phyloP scores from a whole-genome alignment of 768 basidiomycete species.

The Sistotremastrum niveocremeum region DNA sequence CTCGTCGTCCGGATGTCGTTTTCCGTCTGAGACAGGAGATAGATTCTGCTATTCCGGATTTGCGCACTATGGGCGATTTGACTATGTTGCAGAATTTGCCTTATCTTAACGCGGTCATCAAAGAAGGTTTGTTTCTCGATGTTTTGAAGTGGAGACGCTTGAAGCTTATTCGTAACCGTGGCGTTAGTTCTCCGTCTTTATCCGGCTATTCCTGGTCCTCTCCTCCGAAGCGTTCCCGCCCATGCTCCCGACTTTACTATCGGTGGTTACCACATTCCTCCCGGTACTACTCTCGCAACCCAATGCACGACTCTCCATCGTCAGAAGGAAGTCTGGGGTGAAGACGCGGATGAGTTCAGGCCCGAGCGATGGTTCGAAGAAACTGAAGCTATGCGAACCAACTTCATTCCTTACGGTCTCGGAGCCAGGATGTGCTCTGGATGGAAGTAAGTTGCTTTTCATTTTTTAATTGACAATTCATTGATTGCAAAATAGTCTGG shows the following conservation, averaged over 20 bases:
- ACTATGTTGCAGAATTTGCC: slow-evolving; percentile 37
- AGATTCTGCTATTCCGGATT: slow-evolving; percentile 57
- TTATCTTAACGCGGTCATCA: slow-evolving; percentile 35
- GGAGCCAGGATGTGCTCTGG: too few relatives aligned
- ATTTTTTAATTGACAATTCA: too few relatives aligned
- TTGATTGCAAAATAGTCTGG: slow-evolving; percentile 34
- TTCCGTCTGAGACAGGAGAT: slow-evolving; percentile 59
- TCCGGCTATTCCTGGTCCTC: slow-evolving; percentile 53
- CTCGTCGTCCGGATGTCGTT: slow-evolving; percentile 54
- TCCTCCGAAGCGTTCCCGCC: slow-evolving; percentile 68
- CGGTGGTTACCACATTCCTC: slow-evolving; percentile 66
- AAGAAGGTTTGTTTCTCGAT: slow-evolving; percentile 33
- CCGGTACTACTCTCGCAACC: slow-evolving; percentile 66
- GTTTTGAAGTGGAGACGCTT: background rate
- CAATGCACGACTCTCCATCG: slow-evolving; percentile 79
- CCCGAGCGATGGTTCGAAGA: slow-evolving; percentile 56
- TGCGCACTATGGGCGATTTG: slow-evolving; percentile 46
- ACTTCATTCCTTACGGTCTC: too few relatives aligned
- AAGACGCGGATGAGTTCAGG: slow-evolving; percentile 33
- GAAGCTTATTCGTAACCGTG: background rate
- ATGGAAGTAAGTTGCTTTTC: too few relatives aligned
- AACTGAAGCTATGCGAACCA: too few relatives aligned
- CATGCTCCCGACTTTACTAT: slow-evolving; percentile 54
- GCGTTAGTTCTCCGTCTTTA: slow-evolving; percentile 54
- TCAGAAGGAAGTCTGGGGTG: slow-evolving; percentile 19